Conservation (phyloP, 805 yeast species). For the Teunomyces aglyptinius region DNA sequence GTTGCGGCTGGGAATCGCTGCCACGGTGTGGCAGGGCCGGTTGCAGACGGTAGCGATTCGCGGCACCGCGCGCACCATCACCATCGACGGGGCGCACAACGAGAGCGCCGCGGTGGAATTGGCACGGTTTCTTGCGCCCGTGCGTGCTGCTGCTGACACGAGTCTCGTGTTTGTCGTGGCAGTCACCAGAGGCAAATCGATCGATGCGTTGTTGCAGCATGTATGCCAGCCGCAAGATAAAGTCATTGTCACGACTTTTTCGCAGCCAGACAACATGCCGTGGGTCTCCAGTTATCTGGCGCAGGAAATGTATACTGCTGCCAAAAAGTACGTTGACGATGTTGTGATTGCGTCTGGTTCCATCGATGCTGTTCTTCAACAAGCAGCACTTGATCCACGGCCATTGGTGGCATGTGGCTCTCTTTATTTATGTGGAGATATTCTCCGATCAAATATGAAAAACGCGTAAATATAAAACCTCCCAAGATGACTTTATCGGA, state of each 20-base stretch:
- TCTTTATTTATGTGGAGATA: slow-evolving; percentile 41
- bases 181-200: slow-evolving; percentile 69
- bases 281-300: slow-evolving; percentile 65
- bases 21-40: slow-evolving; percentile 84
- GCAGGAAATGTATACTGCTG: slow-evolving; percentile 25
- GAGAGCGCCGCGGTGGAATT: slow-evolving; percentile 79
- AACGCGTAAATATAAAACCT: not conserved
- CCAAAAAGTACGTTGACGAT: slow-evolving; percentile 22
- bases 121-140: slow-evolving; percentile 45
- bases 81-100: slow-evolving; percentile 94
- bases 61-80: slow-evolving; percentile 26
- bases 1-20: slow-evolving; percentile 50
- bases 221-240: slow-evolving; percentile 51
- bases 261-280: slow-evolving; percentile 85
- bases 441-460: slow-evolving; percentile 22
- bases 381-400: slow-evolving; percentile 21
- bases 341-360: slow-evolving; percentile 11
- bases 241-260: slow-evolving; percentile 63
- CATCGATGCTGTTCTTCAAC: slow-evolving; percentile 14
- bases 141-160: slow-evolving; percentile 13
- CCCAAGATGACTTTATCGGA: slow-evolving; percentile 42
- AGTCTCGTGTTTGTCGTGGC: slow-evolving; percentile 64
- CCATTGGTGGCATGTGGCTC: slow-evolving; percentile 42
- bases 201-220: slow-evolving; percentile 49
- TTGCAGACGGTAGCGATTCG: slow-evolving; percentile 47